Evolutionary conservation across 345 rosid genomes (phyloP), one percentile per base, ranked within the genome.

Genomic region (Anacardium occidentale): DNA sequence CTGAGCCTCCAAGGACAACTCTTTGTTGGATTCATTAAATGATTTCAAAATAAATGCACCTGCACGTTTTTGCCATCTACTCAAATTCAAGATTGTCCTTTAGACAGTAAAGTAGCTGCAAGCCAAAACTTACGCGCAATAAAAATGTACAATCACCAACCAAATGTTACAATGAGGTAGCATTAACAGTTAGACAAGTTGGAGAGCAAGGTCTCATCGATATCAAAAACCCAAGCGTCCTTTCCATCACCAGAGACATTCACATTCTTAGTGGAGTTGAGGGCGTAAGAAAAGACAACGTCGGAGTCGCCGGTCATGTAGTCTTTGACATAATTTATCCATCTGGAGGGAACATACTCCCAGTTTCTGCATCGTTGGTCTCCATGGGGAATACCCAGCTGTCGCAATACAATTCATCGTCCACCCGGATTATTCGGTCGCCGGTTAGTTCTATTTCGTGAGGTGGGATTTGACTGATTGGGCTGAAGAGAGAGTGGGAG

Each of bases 211-310:
- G 98, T 91, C 87, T 91, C 97, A 52, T 94, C 98, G 62, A 94
- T 69, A 68, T 93, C 98, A 75, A 93, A 93, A 65, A 93, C 86
- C 98, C 98, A 93, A 1, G 90, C 91, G 72, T 94, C 96, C 74
- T 75, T 87, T 45, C 90, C 94, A 72, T 88, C 93, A 29, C 81
- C 74, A 21, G 77, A 70, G 34, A 84, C 48, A 68, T 78, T 52
- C 29, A 89, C 74, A 40, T 84, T 7, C 74, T 66, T 53, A 13
- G 94, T 94, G 71, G 82, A 87, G 13, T 68, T 73, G 10, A 81
- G 24, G 5, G 94, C 76, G 58, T 75, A 82, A 24, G 74, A 64
- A 8, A 88, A 83, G 52, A 70, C 80, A 70, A 82, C 32, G 25
- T 42, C 67, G 61, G 82, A 86, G 80, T 94, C 85, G 9, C 91